Evolutionary conservation across 2,329 filamentous ascomycete genomes (phyloP).

Genomic region (Macrophomina pseudophaseolina): DNA sequence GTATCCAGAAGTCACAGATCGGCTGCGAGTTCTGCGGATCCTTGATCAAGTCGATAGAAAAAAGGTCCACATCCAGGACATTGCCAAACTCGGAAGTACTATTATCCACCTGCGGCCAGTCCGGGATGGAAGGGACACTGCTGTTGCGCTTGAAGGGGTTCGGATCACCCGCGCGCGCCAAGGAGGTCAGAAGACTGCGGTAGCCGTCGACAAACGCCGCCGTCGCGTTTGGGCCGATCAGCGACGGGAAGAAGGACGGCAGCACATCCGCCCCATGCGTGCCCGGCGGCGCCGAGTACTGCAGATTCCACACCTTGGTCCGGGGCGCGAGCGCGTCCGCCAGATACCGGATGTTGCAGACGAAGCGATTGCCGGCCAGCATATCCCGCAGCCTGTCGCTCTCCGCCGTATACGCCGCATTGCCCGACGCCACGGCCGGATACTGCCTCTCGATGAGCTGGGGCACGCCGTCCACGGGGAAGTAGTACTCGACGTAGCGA

Average conservation of each 20-base stretch:
- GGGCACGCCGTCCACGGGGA: constrained; percentile 13
- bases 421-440: constrained; percentile 34
- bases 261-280: constrained; percentile 50
- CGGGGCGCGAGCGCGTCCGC: constrained; percentile 41
- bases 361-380: constrained; percentile 42
- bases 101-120: constrained; percentile 12
- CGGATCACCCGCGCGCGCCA: not conserved
- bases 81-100: not conserved
- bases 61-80: not conserved
- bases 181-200: not conserved
- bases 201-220: constrained; percentile 5
- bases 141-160: not conserved
- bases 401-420: constrained; percentile 35
- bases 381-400: constrained; percentile 38
- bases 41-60: not conserved
- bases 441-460: constrained; percentile 43
- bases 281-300: constrained; percentile 49
- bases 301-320: constrained; percentile 46
- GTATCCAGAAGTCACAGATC: constrained; percentile 10
- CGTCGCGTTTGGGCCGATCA: constrained; percentile 6
- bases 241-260: constrained; percentile 29
- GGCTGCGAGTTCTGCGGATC: not conserved
- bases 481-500: constrained; percentile 34
- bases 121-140: not conserved
- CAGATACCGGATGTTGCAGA: constrained; percentile 40